phyloP scores from a whole-genome alignment of 1,284 basidiomycete species.

The Xerocomus amazonicus region DNA sequence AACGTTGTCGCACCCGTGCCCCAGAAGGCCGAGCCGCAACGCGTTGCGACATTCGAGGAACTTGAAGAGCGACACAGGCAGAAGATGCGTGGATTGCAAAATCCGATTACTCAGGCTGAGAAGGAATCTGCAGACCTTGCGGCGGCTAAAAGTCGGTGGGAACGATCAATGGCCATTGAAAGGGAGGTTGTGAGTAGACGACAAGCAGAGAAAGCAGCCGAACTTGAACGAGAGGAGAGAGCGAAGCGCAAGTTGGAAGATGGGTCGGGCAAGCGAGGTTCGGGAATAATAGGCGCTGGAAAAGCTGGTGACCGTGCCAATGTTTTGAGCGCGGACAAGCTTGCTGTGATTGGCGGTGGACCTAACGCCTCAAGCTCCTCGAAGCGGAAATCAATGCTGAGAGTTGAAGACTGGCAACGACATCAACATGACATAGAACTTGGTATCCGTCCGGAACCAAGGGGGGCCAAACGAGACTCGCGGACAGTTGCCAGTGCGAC shows the following conservation, averaged over 20 bases:
- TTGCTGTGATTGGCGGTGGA: slow-evolving; percentile 44
- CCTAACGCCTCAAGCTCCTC: slow-evolving; percentile 39
- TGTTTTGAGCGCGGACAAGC: slow-evolving; percentile 56
- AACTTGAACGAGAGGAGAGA: slow-evolving; percentile 44
- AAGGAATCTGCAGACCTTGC: slow-evolving; percentile 67
- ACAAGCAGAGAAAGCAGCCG: slow-evolving; percentile 67
- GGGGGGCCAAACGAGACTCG: slow-evolving; percentile 36
- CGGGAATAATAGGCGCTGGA: slow-evolving; percentile 29
- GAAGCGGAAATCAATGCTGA: slow-evolving; percentile 65
- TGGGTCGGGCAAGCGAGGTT: slow-evolving; percentile 31
- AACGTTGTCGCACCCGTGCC: slow-evolving; percentile 45
- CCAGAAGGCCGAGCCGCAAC: slow-evolving; percentile 44
- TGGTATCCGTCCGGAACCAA: slow-evolving; percentile 28
- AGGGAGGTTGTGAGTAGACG: slow-evolving; percentile 63
- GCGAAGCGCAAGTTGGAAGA: slow-evolving; percentile 44
- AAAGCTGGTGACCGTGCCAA: slow-evolving; percentile 39
- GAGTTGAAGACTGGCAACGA: slow-evolving; percentile 80
- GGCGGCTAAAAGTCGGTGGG: slow-evolving; percentile 72
- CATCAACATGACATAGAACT: slow-evolving; percentile 55
- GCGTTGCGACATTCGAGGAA: slow-evolving; percentile 74
- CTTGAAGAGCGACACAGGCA: slow-evolving; percentile 77
- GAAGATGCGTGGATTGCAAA: slow-evolving; percentile 72
- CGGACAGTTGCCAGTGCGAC: slow-evolving; percentile 31
- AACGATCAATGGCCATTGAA: slow-evolving; percentile 64
- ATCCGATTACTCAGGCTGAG: slow-evolving; percentile 67